Conservation (phyloP, 805 yeast genomes). For the Candida andamanensis region DNA sequence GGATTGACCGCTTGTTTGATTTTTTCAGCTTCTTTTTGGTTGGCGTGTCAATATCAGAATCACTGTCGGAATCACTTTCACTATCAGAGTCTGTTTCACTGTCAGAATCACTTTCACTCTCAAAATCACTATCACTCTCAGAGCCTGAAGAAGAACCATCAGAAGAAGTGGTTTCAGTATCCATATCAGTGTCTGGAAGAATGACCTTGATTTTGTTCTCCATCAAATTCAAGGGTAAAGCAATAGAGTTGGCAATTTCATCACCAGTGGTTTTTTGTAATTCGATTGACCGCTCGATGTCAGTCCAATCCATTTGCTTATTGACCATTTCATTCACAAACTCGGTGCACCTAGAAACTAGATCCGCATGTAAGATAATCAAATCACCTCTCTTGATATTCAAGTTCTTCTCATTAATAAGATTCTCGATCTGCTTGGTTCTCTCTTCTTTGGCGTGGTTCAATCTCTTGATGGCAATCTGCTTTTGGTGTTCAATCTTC, state of each 20-base stretch:
- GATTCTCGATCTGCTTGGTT: slow-evolving; percentile 58
- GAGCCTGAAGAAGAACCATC: slow-evolving; percentile 11
- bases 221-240: slow-evolving; percentile 62
- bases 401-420: slow-evolving; percentile 55
- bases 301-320: slow-evolving; percentile 92
- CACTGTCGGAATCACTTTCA: slow-evolving; percentile 12
- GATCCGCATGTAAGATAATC: slow-evolving; percentile 61
- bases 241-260: slow-evolving; percentile 55
- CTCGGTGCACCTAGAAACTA: slow-evolving; percentile 65
- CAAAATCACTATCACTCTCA: slow-evolving; percentile 31
- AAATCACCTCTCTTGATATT: slow-evolving; percentile 69
- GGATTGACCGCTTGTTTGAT: slow-evolving; percentile 8
- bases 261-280: slow-evolving; percentile 67
- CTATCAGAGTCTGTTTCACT: slow-evolving; percentile 8
- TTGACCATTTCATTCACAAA: slow-evolving; percentile 64
- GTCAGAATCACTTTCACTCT: slow-evolving; percentile 30
- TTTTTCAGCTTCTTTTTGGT: slow-evolving; percentile 6
- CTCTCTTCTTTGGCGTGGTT: slow-evolving; percentile 74
- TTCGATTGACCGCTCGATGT: slow-evolving; percentile 69
- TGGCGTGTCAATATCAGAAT: slow-evolving; percentile 12
- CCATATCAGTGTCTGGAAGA: slow-evolving; percentile 40
- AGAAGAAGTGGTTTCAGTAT: slow-evolving; percentile 17
- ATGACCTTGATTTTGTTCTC: slow-evolving; percentile 60
- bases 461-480: slow-evolving; percentile 68
- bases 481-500: slow-evolving; percentile 69